A percentile compares a stretch with the other conserved stretches of the same genome.
Conservation (phyloP, 768 basidiomycete genomes). For the Scleroderma citrinum region DNA sequence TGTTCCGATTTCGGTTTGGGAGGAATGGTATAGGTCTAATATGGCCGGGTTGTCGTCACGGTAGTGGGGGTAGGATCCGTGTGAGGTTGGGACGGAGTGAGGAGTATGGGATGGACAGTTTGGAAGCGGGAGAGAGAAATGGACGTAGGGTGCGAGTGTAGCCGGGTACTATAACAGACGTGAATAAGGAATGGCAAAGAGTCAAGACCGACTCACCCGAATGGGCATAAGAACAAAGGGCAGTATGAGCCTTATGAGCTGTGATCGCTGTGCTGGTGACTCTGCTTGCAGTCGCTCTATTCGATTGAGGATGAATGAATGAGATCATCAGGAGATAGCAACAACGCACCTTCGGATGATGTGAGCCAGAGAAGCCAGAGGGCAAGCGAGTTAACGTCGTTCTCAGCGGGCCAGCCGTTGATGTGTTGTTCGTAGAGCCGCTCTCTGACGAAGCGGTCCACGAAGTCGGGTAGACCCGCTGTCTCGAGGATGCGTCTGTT, state of each 20-base stretch:
- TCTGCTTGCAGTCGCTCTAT: slow-evolving; percentile 26
- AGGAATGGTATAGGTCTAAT: slow-evolving; percentile 25
- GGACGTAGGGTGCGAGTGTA: slow-evolving; percentile 55
- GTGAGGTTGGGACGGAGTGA: slow-evolving; percentile 30
- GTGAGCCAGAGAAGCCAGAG: slow-evolving; percentile 64
- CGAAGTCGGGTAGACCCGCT: slow-evolving; percentile 43
- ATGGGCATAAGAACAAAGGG: slow-evolving; percentile 46
- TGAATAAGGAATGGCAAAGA: slow-evolving; percentile 1
- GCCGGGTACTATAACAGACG: slow-evolving; percentile 41
- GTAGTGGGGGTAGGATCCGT: slow-evolving; percentile 46
- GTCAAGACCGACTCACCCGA: slow-evolving; percentile 29
- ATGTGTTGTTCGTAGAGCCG: slow-evolving; percentile 38
- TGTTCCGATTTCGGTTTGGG: slow-evolving; percentile 19
- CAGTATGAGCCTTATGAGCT: slow-evolving; percentile 30
- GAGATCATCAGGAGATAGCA: slow-evolving; percentile 18
- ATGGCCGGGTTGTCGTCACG: slow-evolving; percentile 28
- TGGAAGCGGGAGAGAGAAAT: slow-evolving; percentile 49
- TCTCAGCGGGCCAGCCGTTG: slow-evolving; percentile 57
- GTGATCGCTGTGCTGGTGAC: slow-evolving; percentile 21
- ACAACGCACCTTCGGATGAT: slow-evolving; percentile 41
- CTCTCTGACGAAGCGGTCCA: slow-evolving; percentile 39
- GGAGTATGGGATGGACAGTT: slow-evolving; percentile 12
- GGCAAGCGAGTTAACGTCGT: slow-evolving; percentile 41
- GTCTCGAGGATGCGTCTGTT: slow-evolving; percentile 52
- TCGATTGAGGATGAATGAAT: background rate